Conservation (phyloP, 768 basidiomycete genomes). For the Mycena amicta region DNA sequence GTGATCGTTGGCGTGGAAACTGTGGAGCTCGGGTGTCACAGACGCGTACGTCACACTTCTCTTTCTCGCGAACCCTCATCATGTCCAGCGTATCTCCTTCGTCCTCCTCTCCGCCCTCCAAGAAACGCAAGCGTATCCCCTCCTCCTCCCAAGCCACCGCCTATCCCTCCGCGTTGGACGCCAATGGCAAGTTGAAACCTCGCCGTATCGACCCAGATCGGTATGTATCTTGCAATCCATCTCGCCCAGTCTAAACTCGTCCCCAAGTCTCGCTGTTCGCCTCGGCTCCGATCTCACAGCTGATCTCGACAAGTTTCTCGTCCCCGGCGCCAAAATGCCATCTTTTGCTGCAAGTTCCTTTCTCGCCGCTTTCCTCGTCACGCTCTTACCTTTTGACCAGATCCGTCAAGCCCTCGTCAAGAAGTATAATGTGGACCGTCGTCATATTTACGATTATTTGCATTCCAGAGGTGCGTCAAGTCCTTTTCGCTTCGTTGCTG, state of each 20-base stretch:
- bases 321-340: background rate
- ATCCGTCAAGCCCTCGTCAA: conserved; percentile 16
- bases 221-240: background rate
- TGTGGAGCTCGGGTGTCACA: too few relatives aligned
- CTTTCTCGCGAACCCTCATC: background rate
- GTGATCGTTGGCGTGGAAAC: too few relatives aligned
- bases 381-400: too few relatives aligned
- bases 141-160: background rate
- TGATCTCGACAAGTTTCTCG: conserved; percentile 44
- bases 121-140: background rate
- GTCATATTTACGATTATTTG: conserved; percentile 49
- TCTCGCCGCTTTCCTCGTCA: background rate
- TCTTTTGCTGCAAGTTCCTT: background rate
- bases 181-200: conserved; percentile 3
- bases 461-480: conserved; percentile 44
- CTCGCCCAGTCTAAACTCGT: background rate
- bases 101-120: background rate
- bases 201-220: conserved; percentile 19
- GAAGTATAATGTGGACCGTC: conserved; percentile 18
- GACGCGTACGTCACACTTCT: background rate
- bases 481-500: too few relatives aligned
- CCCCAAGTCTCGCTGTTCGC: conserved; percentile 15
- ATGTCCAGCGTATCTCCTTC: background rate
- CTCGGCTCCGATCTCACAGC: conserved; percentile 18
- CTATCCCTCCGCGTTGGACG: conserved; percentile 1